These are phyloP conservation scores for Ulota crispa DNA, from an alignment of 225 moss, liverwort and hornwort genomes.

Conservation along the genomic window DNA sequence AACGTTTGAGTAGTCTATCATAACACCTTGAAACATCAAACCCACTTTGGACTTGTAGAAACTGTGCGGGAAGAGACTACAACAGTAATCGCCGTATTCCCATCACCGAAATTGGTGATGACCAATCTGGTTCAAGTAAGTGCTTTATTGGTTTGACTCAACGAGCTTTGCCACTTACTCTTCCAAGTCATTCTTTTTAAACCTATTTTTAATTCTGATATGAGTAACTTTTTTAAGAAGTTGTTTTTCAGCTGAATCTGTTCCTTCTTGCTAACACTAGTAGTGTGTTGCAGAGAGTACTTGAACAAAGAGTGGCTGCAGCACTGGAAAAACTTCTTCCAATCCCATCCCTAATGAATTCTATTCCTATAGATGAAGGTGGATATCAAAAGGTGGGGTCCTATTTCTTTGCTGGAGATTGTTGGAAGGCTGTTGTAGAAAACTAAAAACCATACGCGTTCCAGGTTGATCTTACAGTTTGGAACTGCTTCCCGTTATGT, in stretches of 20 bases:
- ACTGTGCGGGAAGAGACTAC: constrained; percentile 76
- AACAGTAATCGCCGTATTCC: constrained; percentile 71
- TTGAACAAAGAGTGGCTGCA: constrained; percentile 82
- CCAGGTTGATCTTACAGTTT: background rate
- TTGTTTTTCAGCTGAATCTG: constrained; percentile 10
- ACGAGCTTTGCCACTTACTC: background rate
- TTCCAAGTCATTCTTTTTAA: background rate
- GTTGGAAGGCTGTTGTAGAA: background rate
- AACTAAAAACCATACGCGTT: background rate
- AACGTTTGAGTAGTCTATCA: constrained; percentile 7
- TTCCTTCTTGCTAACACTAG: constrained; percentile 19
- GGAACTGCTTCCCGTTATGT: constrained; percentile 4
- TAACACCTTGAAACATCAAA: background rate
- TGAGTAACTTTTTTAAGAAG: background rate
- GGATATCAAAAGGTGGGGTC: constrained; percentile 73
- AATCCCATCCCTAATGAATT: constrained; percentile 61
- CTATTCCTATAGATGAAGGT: constrained; percentile 69
- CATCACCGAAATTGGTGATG: constrained; percentile 84
- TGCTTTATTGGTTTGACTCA: constrained; percentile 5
- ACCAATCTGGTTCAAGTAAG: constrained; percentile 83
- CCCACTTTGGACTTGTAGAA: constrained; percentile 40
- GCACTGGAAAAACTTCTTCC: constrained; percentile 74
- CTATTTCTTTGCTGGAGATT: constrained; percentile 10
- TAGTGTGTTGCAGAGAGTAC: constrained; percentile 72
- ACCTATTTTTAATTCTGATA: background rate